Percentiles rank a stretch among this genome's conserved stretches.
phyloP scores from a whole-genome alignment of 768 basidiomycete species.

The Grammothele lineata region DNA sequence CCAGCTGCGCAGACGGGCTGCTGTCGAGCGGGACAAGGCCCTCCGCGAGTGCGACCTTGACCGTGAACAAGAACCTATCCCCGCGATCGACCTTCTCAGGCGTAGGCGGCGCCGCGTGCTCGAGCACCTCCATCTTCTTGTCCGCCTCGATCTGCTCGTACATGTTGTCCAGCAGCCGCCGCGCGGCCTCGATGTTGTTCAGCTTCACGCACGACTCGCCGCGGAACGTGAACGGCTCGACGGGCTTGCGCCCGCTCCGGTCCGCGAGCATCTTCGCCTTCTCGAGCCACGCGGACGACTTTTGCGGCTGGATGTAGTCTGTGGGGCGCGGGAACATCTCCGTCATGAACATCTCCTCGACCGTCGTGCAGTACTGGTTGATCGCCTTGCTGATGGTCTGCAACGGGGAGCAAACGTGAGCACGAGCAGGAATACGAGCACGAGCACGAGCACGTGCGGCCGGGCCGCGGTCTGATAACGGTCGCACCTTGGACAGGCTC shows the following conservation, averaged over 20 bases:
- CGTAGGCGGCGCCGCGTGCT: slow-evolving; percentile 57
- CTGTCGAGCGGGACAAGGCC: slow-evolving; percentile 74
- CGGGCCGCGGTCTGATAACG: neutral
- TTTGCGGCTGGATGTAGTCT: slow-evolving; percentile 78
- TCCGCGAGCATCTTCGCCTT: slow-evolving; percentile 75
- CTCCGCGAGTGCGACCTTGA: slow-evolving; percentile 92
- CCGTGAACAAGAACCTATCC: slow-evolving; percentile 78
- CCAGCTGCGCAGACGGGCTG: slow-evolving; percentile 74
- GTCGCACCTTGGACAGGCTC: slow-evolving; percentile 72
- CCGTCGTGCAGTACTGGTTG: slow-evolving; percentile 83
- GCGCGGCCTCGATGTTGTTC: slow-evolving; percentile 93
- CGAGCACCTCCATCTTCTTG: slow-evolving; percentile 65
- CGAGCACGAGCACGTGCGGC: too few relatives aligned
- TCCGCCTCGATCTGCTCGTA: slow-evolving; percentile 91
- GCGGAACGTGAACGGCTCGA: slow-evolving; percentile 93
- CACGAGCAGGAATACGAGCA: neutral
- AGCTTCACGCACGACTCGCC: slow-evolving; percentile 95
- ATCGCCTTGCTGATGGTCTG: slow-evolving; percentile 90
- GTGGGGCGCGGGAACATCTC: slow-evolving; percentile 90
- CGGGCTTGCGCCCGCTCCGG: slow-evolving; percentile 77
- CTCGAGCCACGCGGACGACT: slow-evolving; percentile 86
- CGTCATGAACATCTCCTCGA: slow-evolving; percentile 88
- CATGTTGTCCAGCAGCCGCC: slow-evolving; percentile 88
- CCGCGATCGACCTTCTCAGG: slow-evolving; percentile 63
- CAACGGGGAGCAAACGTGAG: neutral